These are phyloP conservation scores for Zygnema cylindricum DNA, from an alignment of 139 green algal genomes.

Conservation along the genomic window DNA sequence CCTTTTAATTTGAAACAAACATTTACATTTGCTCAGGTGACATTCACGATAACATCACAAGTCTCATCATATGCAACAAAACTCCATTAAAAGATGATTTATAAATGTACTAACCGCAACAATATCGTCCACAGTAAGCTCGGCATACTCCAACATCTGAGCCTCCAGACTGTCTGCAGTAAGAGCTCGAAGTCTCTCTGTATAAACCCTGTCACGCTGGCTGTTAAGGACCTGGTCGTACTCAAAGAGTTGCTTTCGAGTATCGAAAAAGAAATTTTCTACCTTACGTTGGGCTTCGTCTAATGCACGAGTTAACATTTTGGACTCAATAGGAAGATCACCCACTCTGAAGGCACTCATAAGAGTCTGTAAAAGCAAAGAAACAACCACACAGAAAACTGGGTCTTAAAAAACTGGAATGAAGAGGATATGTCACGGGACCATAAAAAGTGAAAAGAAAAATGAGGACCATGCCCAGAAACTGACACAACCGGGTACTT, in stretches of 20 bases:
- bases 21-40: no score
- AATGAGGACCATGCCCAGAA: no score
- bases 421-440: neutral
- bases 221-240: conserved; percentile 98
- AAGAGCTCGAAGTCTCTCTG: conserved; percentile 83
- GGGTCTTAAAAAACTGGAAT: neutral
- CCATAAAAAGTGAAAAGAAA: neutral
- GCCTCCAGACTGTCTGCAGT: conserved; percentile 72
- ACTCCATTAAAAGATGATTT: no score
- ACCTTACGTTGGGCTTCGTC: conserved; percentile 95
- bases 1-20: no score
- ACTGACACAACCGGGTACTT: neutral
- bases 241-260: conserved; percentile 95
- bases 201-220: conserved; percentile 93
- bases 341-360: conserved; percentile 86
- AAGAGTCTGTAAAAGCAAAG: conserved; percentile 63
- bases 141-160: conserved; percentile 92
- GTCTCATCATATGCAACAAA: no score
- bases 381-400: neutral
- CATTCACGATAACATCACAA: no score
- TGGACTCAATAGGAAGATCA: conserved; percentile 92
- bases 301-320: conserved; percentile 93
- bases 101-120: conserved; percentile 69
- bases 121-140: conserved; percentile 96
- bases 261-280: conserved; percentile 98